Conservation (phyloP, 345 rosid genomes). For the Physaria fendleri region DNA sequence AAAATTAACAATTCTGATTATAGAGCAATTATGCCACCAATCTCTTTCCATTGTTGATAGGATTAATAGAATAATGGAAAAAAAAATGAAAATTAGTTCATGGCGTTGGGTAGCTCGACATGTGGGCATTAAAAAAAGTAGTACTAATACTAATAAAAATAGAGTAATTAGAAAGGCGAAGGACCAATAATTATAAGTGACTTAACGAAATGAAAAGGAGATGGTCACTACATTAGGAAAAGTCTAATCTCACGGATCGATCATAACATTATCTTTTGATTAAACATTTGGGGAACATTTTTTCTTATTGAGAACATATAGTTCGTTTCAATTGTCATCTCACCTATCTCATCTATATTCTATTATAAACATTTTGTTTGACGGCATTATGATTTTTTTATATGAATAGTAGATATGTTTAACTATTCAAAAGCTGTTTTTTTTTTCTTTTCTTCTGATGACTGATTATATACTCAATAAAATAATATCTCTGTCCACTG, state of each 20-base stretch:
- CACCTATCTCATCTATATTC: neutral
- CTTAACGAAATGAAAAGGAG: conserved; percentile 12
- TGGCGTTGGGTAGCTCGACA: conserved; percentile 17
- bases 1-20: neutral
- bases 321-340: conserved; percentile 4
- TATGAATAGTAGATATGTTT: neutral
- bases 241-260: conserved; percentile 23
- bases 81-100: no score
- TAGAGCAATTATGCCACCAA: neutral
- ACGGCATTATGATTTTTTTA: neutral
- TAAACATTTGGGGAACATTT: conserved; percentile 4
- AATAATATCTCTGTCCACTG: conserved; percentile 10
- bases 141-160: neutral
- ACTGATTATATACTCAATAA: neutral
- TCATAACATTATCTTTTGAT: conserved; percentile 13
- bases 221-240: conserved; percentile 16
- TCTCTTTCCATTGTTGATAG: neutral
- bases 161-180: neutral
- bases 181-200: conserved; percentile 4
- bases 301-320: neutral
- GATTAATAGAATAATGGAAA: neutral
- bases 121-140: conserved; percentile 15
- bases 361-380: neutral
- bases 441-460: neutral
- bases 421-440: neutral